Evolutionary conservation across 106 monocot genomes (phyloP).

Genomic region (Xerophyta viscosa): DNA sequence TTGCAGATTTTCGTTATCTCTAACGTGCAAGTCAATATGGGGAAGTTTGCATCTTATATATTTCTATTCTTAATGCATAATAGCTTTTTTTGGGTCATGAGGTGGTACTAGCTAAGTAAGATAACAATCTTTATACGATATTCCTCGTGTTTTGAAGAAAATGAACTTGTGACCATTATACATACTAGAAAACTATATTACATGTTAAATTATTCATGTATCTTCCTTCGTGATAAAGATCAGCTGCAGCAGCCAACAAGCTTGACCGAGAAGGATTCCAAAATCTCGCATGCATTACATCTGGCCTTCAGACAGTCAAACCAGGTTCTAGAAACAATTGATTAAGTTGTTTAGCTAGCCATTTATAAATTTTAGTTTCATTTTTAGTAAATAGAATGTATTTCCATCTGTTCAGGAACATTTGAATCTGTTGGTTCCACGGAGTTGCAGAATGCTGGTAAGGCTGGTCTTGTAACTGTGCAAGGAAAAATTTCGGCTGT

Average conservation of each 20-base stretch:
- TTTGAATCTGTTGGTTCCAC: slow-evolving; percentile 78
- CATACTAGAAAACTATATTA: too few species aligned
- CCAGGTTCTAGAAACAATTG: slow-evolving; percentile 40
- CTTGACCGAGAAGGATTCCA: slow-evolving; percentile 74
- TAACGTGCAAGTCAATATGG: too few species aligned
- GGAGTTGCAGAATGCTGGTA: slow-evolving; percentile 88
- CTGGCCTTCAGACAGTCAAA: slow-evolving; percentile 84
- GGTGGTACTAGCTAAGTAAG: too few species aligned
- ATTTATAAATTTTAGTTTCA: background rate
- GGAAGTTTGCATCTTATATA: too few species aligned
- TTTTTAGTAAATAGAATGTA: background rate
- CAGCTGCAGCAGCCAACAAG: slow-evolving; percentile 63
- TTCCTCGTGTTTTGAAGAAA: too few species aligned
- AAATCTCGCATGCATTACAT: slow-evolving; percentile 64
- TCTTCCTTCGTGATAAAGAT: slow-evolving; percentile 35
- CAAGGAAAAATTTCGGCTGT: slow-evolving; percentile 94
- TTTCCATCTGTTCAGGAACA: slow-evolving; percentile 46
- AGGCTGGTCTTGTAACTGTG: slow-evolving; percentile 82
- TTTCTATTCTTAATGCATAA: too few species aligned
- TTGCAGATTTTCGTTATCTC: background rate
- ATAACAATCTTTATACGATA: too few species aligned
- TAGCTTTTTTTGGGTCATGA: too few species aligned
- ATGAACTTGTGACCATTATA: too few species aligned
- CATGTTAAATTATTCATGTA: slow-evolving; percentile 1
- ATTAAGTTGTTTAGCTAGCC: too few species aligned